These are phyloP conservation scores for Tetrastigma voinierianum DNA, from an alignment of 164 flowering plant genomes.

Conservation along the genomic window DNA sequence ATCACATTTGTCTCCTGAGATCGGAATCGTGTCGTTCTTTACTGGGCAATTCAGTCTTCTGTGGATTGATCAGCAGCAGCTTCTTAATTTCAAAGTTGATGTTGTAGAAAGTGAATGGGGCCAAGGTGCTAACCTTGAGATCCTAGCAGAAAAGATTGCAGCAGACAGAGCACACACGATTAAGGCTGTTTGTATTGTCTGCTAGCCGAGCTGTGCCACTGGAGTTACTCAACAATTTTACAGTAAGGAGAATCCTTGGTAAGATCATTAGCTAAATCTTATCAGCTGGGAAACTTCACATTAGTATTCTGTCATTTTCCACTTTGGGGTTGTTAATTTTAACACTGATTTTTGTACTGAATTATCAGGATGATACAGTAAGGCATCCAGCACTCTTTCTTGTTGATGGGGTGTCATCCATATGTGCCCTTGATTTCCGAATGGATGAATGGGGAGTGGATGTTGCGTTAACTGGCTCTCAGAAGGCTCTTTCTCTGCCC, in stretches of 20 bases:
- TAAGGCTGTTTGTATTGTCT: constrained; percentile 93
- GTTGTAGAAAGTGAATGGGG: constrained; percentile 97
- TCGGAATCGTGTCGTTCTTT: constrained; percentile 75
- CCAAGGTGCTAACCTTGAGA: constrained; percentile 82
- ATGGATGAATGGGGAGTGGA: constrained; percentile 99
- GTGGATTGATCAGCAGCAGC: constrained; percentile 96
- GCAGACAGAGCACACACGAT: constrained; percentile 79
- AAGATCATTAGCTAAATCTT: constrained; percentile 10
- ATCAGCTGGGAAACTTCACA: too few relatives aligned
- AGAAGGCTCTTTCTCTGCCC: constrained; percentile 97
- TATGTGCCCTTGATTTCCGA: constrained; percentile 94
- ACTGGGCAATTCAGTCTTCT: constrained; percentile 97
- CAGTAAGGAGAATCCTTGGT: constrained; percentile 87
- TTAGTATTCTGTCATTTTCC: background rate
- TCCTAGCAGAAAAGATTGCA: constrained; percentile 78
- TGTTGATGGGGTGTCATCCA: constrained; percentile 97
- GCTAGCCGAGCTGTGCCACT: constrained; percentile 95
- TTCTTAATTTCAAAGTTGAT: constrained; percentile 90
- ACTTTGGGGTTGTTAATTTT: background rate
- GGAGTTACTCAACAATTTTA: constrained; percentile 92
- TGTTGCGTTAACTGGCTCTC: constrained; percentile 96
- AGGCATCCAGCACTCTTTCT: constrained; percentile 91
- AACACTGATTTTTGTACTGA: background rate
- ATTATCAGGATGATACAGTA: constrained; percentile 70
- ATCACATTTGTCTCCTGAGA: constrained; percentile 90